Base-by-base conservation (phyloP, 2,329 filamentous ascomycete genomes). In the Fusarium cicatricum region DNA sequence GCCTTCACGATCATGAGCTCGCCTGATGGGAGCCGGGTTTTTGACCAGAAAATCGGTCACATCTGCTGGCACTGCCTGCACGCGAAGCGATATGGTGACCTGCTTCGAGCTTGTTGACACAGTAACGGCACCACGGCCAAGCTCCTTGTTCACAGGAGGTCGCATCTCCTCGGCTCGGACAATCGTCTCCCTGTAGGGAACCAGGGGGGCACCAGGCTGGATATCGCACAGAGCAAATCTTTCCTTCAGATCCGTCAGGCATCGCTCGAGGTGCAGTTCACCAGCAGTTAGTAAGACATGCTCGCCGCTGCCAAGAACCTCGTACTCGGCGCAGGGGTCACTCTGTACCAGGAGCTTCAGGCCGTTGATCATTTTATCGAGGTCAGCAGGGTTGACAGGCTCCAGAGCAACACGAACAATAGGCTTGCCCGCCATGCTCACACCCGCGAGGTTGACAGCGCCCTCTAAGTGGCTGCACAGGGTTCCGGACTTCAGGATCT, bases 371-470 rank as follows among this genome's bases (percentile, higher is more conserved):
- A 99, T 96, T 77, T 96, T 97, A 72, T 95, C 90, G 17, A 99
- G 80, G 71, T 99, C 92, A 21, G 86, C 88, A 0, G 95, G 95
- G 73, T 95, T 96, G 50, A 87, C 88, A 0, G 95, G 95, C 72
- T 99, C 95, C n/a, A 99, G 80, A 0, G 95, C 93, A 16, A 99
- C 94, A 44, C 95, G 90, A 6, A 99, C 95, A 60, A 99, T 99
- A 1, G 95, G 95, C 48, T 94, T 90, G 5, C 90, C 90, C 28
- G 86, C 86, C 74, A 93, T 87, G 49, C 79, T 82, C 14, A 98
- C 87, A 60, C 94, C 94, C 1, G 93, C 95, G 46, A 99, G 79
- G 75, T 99, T 99, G 66, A 96, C 87, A 7, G 91, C 88, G 14
- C 95, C 95, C 42, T 92, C 89, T 0, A 96, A 78, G 61, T 90